Conservation (phyloP, 495 filamentous ascomycete genomes). For the Hypoxylon cercidicola region DNA sequence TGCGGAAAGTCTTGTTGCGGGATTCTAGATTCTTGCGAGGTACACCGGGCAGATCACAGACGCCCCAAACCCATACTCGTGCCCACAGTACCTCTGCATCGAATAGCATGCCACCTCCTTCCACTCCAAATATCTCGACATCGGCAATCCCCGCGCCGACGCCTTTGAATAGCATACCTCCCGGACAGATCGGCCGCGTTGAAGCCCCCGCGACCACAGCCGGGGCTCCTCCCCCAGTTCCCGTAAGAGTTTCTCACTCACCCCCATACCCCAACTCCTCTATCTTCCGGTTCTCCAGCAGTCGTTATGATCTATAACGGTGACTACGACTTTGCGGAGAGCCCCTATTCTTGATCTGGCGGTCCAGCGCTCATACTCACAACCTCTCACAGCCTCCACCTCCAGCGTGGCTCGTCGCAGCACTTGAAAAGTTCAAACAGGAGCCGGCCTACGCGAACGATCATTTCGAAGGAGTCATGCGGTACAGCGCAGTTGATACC, state of each 20-base stretch:
- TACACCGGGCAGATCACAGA: constrained; percentile 52
- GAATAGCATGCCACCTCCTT: constrained; percentile 70
- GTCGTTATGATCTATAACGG: constrained; percentile 44
- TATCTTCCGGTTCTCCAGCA: constrained; percentile 42
- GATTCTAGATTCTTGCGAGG: constrained; percentile 52
- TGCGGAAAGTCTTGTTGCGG: constrained; percentile 65
- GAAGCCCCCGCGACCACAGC: constrained; percentile 69
- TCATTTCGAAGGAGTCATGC: constrained; percentile 87
- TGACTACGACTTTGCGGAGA: constrained; percentile 34
- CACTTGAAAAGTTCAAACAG: constrained; percentile 68
- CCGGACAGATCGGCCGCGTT: constrained; percentile 69
- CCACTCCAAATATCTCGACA: constrained; percentile 53
- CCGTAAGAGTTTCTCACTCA: constrained; percentile 62
- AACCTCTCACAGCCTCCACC: constrained; percentile 70
- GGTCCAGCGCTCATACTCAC: constrained; percentile 39
- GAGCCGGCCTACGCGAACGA: constrained; percentile 73
- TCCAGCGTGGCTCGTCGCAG: constrained; percentile 78
- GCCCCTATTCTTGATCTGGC: constrained; percentile 25
- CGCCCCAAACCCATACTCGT: constrained; percentile 62
- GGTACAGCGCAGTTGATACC: constrained; percentile 78
- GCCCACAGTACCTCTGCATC: constrained; percentile 62
- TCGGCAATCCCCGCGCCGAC: constrained; percentile 48
- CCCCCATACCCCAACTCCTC: constrained; percentile 31
- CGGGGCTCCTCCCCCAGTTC: constrained; percentile 59
- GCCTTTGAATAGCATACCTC: constrained; percentile 48